Conservation (phyloP, 2,329 filamentous ascomycete species). For the Hirsutella thompsonii region DNA sequence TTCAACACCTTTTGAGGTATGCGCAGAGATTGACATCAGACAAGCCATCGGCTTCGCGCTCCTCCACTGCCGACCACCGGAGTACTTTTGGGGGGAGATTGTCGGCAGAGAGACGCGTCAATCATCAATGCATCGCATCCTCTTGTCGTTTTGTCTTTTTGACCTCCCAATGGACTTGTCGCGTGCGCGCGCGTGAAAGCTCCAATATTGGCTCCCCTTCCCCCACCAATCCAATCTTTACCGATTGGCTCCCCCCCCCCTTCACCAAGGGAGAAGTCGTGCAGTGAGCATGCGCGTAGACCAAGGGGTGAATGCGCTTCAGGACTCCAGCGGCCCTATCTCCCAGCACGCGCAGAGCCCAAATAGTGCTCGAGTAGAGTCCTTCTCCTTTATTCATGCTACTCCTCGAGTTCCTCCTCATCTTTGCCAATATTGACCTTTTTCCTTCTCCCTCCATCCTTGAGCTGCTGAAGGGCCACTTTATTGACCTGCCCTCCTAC, state of each 20-base stretch:
- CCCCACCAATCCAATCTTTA: background rate
- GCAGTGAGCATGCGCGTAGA: background rate
- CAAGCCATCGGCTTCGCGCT: conserved; percentile 14
- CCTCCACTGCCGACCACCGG: background rate
- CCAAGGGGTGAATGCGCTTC: background rate
- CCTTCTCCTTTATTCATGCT: conserved; percentile 5
- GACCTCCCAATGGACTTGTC: background rate
- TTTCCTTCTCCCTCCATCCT: conserved; percentile 68
- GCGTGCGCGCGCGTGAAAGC: background rate
- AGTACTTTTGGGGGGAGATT: no score
- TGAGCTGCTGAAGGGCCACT: conserved; percentile 80
- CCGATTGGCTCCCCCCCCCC: background rate
- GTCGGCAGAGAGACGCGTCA: no score
- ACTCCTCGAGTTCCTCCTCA: conserved; percentile 38
- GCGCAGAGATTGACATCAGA: conserved; percentile 28
- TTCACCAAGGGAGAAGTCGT: conserved; percentile 3
- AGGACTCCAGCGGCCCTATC: no score
- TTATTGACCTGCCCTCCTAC: conserved; percentile 82
- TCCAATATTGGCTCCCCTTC: background rate
- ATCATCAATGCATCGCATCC: background rate
- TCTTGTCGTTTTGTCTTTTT: background rate
- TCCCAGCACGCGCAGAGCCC: conserved; percentile 1
- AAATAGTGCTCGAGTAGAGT: conserved; percentile 7
- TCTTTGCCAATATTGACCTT: conserved; percentile 79
- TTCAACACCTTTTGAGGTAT: conserved; percentile 18